Conservation (phyloP, 2,329 filamentous ascomycete genomes). For the Cladosporium sp. region DNA sequence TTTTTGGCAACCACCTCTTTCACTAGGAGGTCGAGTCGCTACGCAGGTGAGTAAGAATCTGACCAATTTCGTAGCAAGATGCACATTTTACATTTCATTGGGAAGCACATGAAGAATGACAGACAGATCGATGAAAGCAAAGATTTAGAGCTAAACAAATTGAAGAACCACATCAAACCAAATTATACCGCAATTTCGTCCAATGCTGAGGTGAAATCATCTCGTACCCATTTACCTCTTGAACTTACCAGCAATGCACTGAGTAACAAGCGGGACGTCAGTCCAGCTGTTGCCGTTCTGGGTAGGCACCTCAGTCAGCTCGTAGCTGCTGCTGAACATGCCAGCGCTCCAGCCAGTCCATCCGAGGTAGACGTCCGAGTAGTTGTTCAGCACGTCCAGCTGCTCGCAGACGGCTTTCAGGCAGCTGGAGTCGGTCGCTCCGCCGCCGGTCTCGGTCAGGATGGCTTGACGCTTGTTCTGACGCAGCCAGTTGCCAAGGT, state of each 20-base stretch:
- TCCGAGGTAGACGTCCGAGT: constrained; percentile 38
- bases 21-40: not conserved
- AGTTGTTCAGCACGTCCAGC: constrained; percentile 33
- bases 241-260: constrained; percentile 37
- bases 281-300: constrained; percentile 30
- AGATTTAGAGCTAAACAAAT: not conserved
- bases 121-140: not conserved
- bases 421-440: constrained; percentile 40
- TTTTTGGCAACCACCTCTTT: not conserved
- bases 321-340: constrained; percentile 34
- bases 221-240: constrained; percentile 1
- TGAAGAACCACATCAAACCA: not conserved
- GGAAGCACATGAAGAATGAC: not conserved
- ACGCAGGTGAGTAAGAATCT: not conserved
- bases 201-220: not conserved
- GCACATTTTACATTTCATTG: not conserved
- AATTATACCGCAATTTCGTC: not conserved
- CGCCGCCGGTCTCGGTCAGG: constrained; percentile 47
- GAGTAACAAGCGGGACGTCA: constrained; percentile 32
- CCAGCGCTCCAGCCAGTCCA: constrained; percentile 40
- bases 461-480: constrained; percentile 43
- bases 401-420: constrained; percentile 40
- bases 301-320: constrained; percentile 34
- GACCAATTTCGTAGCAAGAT: not conserved
- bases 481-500: constrained; percentile 42